Evolutionary conservation across 1,284 basidiomycete species (phyloP).

Genomic region (Cronartium quercuum): DNA sequence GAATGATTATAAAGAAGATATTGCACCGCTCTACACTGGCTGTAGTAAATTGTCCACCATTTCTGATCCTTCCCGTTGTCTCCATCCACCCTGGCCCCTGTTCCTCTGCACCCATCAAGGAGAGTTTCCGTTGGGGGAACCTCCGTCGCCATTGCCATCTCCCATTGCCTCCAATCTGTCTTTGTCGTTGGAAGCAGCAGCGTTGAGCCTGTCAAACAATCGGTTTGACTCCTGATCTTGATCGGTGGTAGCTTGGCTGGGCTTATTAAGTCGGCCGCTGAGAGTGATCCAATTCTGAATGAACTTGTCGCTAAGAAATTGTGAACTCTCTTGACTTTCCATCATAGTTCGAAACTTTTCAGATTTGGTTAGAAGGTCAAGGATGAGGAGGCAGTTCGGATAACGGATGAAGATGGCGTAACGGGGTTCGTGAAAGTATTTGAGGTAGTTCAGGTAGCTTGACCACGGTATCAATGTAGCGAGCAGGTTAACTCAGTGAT

Average conservation of each 20-base stretch:
- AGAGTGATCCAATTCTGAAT: slow-evolving; percentile 33
- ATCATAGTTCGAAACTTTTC: slow-evolving; percentile 19
- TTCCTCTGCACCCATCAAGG: not conserved
- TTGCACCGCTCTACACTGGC: not conserved
- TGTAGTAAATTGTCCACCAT: not conserved
- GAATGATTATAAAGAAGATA: not conserved
- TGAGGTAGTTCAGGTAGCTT: slow-evolving; percentile 29
- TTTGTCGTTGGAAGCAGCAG: not conserved
- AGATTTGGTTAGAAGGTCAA: slow-evolving; percentile 25
- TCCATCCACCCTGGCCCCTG: too few relatives aligned
- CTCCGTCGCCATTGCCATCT: not conserved
- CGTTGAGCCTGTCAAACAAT: not conserved
- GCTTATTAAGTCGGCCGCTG: slow-evolving; percentile 28
- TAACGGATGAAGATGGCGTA: slow-evolving; percentile 30
- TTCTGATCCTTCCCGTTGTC: not conserved
- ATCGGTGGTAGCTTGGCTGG: not conserved
- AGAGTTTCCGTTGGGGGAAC: slow-evolving; percentile 8
- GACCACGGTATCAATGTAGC: not conserved
- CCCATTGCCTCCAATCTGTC: not conserved
- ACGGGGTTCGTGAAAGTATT: slow-evolving; percentile 19
- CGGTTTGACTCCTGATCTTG: not conserved
- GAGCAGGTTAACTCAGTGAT: not conserved
- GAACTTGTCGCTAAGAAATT: slow-evolving; percentile 22
- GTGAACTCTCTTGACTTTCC: slow-evolving; percentile 20
- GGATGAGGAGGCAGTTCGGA: slow-evolving; percentile 13